Evolutionary conservation across 306 rosid species (phyloP), one percentile per base, ranked within the genome.

Genomic region (Medicago ruthenica): DNA sequence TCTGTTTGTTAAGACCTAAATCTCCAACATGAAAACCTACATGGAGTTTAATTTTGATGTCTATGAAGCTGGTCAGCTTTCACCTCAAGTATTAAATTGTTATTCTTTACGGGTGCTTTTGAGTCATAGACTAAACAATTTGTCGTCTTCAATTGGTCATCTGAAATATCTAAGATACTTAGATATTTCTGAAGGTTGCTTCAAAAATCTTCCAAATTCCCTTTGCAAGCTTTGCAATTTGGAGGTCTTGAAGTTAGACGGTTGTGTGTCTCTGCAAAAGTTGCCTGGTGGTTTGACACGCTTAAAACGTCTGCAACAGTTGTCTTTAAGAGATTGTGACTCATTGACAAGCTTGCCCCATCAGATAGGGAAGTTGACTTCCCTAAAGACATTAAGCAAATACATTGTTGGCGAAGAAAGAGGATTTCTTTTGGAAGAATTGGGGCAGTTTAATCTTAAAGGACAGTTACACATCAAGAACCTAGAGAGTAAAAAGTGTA

Each of bases 111-210:
- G 60, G 7, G 66, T 39, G 7, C 48, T 74, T 21, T 3, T n/a
- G n/a, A 0, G 20, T 3, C 0, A 0, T 0, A 0, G 10, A 5
- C 36, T 7, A 24, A 1, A 4, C 4, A 10, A 13, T 0, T 7
- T 69, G 18, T 7, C 71, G 0, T 0, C 83, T 39, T 59, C 60
- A 4, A 20, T 74, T 24, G 72, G 45, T 3, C 18, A 4, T 36
- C 40, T 75, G 9, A 69, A 39, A 9, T 36, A n/a, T 59, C 17
- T 81, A 15, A 75, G 80, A 45, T 54, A 41, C 48, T 44, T 44
- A 3, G 48, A 44, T 44, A 11, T 44, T 44, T 44, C 48, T 44
- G 6, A 44, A 44, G 48, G 48, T 2, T 0, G 15, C 48, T 44
- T 44, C 48, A 44, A 11, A 0, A 44, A 14, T 44, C 48, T 44